Evolutionary conservation across 805 yeast genomes (phyloP), one percentile per base, ranked within the genome.

Genomic region (Deakozyma indianensis): DNA sequence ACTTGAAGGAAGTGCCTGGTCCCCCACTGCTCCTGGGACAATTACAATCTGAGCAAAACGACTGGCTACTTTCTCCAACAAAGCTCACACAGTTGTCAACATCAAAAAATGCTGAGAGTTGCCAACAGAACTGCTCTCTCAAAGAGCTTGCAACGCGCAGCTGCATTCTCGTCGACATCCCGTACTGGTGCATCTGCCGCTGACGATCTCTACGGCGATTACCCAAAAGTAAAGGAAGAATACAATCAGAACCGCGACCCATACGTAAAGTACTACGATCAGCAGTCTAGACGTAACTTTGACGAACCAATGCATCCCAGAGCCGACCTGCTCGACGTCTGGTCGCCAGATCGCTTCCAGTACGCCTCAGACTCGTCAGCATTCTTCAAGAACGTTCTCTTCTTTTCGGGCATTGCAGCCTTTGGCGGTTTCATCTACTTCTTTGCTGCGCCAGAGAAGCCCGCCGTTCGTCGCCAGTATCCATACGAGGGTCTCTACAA

Each of bases 271-370:
- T 84, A 79, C 63, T 92, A 83, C 60, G 90, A 83, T 60, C 83
- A 68, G 54, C 94, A 83, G 64, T 75, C 79, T 61, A 75, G 90
- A 67, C 77, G 94, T 65, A 83, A 84, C 68, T 69, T 74, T 52
- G 73, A 75, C 51, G 87, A 84, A 50, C 83, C 86, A 15, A 61
- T 83, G 51, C 78, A 78, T 59, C 75, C 78, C 46, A 75, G 78
- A 55, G 82, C 79, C 53, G 95, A 84, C 57, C 66, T 75, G 61
- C 69, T 78, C 57, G 88, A 84, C 61, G 72, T 83, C 70, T 84
- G 94, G 94, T 75, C 94, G 5, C 92, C 94, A 11, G 94, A 84
- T 57, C 73, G 78, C 57, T 76, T 69, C 60, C 77, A 78, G 53
- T 61, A 68, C 32, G 81, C 77, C 27, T 65, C 73, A 35, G 80